Evolutionary conservation across 169 alveolate genomes (phyloP), one percentile per base, ranked within the genome.

Genomic region (Plasmodium inui): DNA sequence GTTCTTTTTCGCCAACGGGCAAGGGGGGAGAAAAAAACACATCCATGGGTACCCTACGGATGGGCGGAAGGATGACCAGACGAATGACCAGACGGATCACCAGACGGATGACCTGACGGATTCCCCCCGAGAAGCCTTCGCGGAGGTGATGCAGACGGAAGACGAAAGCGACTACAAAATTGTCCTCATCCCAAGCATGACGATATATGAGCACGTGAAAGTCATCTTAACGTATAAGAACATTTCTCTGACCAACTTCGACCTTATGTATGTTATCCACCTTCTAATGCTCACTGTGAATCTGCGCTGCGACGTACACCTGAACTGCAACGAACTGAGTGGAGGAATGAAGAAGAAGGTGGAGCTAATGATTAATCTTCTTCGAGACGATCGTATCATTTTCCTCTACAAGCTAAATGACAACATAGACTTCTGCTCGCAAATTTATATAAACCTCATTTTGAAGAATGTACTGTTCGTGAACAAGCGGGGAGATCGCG

Each of bases 341-440:
- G 95, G 95, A 22, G 95, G 95, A 3, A 90, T 90, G 95, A 79
- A 81, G 61, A 90, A 90, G 50, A 90, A 90, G 50, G 95, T 90
- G 5, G 83, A 32, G 39, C 30, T 90, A 39, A 81, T 90, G 70
- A 50, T 90, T 12, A 80, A 80, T 37, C 82, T 90, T 10, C 53
- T 90, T 72, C 46, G 79, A 81, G 34, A 67, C 50, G 92, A 90
- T 1, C 37, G 82, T 4, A 67, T 90, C 17, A 90, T 82, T 50
- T 90, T 90, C 34, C 74, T 90, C 71, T 90, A 90, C 41, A 90
- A 90, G 73, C 39, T 90, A 12, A 90, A 90, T 81, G 95, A 90
- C 74, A 90, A 82, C 14, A 90, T 90, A 12, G 95, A 90, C 26
- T 90, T 90, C 22, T 90, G 95, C 73, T 90, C 95, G 19, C 95